Evolutionary conservation across 305 asterid genomes (phyloP), one percentile per base, ranked within the genome.

Genomic region (Coffea humblotiana): DNA sequence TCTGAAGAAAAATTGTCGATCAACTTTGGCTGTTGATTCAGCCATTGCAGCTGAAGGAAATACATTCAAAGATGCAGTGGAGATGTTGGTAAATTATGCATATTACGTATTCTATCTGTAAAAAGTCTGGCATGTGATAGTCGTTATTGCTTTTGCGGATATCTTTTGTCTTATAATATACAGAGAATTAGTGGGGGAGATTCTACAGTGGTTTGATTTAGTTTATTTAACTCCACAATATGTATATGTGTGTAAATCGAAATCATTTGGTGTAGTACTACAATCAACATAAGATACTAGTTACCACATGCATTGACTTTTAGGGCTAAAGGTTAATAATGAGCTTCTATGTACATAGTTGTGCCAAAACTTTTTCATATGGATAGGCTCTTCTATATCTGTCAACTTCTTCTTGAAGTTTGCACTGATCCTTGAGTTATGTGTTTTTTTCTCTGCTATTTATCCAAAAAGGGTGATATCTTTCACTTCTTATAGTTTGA

Each of bases 1-100:
- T 68, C 77, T 88, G 84, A 88, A 88, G 82, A 88, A 88, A 79
- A 87, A 85, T 60, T 87, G 91, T 67, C 82, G 82, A 71, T 88
- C 91, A 78, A 85, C 85, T 67, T 81, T 88, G 85, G 81, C 79
- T 0, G 73, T 83, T 71, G 91, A 87, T 83, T 88, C 91, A 75
- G 74, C 45, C 85, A 74, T 80, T 80, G 88, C 89, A 2, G 90
- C 89, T 40, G 87, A 87, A 70, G 90, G 90, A 77, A 85, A 82
- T 72, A 40, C 68, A 65, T 82, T 86, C 75, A 83, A 81, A 84
- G 88, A 75, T 67, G 80, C 84, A n/a, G 91, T 88, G 71, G 90
- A 83, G 73, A 79, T 85, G 71, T 88, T 88, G 90, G 91, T 88
- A 82, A 83, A 68, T 13, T 47, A 71, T 72, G 54, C 74, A 56